Percentiles rank a stretch among this genome's conserved stretches.
Evolutionary conservation across 2,329 filamentous ascomycete species (phyloP).

Genomic region (Nectriaceae sp.): DNA sequence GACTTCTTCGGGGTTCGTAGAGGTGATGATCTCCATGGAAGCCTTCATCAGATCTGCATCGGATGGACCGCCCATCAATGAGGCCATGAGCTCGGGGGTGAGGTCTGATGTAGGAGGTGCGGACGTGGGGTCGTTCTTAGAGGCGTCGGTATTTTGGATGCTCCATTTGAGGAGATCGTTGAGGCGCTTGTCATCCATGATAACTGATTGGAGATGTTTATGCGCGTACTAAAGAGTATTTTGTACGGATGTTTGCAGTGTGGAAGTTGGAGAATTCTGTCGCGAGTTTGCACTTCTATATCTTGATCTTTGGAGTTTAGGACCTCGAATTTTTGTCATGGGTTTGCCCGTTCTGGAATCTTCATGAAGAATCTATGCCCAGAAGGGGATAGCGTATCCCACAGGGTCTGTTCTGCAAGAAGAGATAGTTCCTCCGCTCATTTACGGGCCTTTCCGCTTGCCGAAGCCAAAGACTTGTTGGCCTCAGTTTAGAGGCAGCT

Average conservation of each 20-base stretch:
- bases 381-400: conserved; percentile 27
- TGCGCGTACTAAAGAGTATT: not conserved
- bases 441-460: too few relatives aligned
- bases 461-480: too few relatives aligned
- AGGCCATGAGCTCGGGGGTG: conserved; percentile 69
- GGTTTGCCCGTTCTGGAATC: conserved; percentile 42
- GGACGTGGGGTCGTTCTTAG: conserved; percentile 32
- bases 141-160: conserved; percentile 49
- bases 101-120: conserved; percentile 46
- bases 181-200: conserved; percentile 58
- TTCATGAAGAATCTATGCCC: conserved; percentile 38
- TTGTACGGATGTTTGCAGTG: not conserved
- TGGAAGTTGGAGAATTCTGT: not conserved
- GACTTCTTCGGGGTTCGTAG: conserved; percentile 56
- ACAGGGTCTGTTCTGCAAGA: too few relatives aligned
- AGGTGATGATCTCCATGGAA: conserved; percentile 75
- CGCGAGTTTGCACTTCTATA: conserved; percentile 8
- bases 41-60: conserved; percentile 92
- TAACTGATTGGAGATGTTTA: conserved; percentile 17
- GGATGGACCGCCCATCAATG: conserved; percentile 80
- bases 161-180: conserved; percentile 82
- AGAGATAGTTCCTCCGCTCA: not conserved
- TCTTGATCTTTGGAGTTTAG: conserved; percentile 12
- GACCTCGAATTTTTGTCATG: conserved; percentile 16
- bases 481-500: too few relatives aligned